Percentiles rank a stretch among this genome's conserved stretches.
These are phyloP conservation scores for Trichoderma sp. DNA, from an alignment of 2,329 filamentous ascomycete genomes.

Conservation along the genomic window DNA sequence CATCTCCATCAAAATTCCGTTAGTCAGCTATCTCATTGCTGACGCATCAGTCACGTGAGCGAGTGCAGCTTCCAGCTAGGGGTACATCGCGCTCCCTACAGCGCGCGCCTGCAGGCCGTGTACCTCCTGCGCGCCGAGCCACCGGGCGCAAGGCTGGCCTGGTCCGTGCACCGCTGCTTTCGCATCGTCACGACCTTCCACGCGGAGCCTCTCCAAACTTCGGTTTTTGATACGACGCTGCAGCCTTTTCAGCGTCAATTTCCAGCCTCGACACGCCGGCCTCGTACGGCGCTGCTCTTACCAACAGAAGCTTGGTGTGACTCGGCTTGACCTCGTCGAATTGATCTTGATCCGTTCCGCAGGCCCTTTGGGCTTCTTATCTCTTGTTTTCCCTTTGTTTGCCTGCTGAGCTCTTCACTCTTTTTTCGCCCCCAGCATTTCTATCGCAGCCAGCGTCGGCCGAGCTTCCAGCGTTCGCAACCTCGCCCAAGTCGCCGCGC, in stretches of 20 bases:
- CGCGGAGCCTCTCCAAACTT: conserved; percentile 22
- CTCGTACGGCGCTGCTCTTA: neutral
- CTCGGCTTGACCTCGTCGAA: neutral
- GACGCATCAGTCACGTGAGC: conserved; percentile 15
- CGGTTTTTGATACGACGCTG: conserved; percentile 14
- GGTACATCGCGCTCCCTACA: neutral
- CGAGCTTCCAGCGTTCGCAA: neutral
- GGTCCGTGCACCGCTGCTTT: conserved; percentile 26
- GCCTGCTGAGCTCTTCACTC: conserved; percentile 15
- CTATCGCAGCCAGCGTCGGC: neutral
- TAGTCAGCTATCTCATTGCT: neutral
- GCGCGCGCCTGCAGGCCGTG: neutral
- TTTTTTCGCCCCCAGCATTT: conserved; percentile 20
- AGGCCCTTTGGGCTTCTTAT: neutral
- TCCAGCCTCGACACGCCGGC: conserved; percentile 1
- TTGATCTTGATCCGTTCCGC: neutral
- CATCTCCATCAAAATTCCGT: neutral
- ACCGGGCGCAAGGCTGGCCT: conserved; percentile 24
- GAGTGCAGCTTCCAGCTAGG: neutral
- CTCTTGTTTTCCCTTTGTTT: conserved; percentile 14
- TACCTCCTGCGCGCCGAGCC: neutral
- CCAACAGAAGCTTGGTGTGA: neutral
- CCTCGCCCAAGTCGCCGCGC: neutral
- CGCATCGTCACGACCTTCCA: conserved; percentile 28
- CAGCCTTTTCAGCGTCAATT: conserved; percentile 13